Evolutionary conservation across 148 eudicot genomes (phyloP).

Genomic region (Fagopyrum esculentum): DNA sequence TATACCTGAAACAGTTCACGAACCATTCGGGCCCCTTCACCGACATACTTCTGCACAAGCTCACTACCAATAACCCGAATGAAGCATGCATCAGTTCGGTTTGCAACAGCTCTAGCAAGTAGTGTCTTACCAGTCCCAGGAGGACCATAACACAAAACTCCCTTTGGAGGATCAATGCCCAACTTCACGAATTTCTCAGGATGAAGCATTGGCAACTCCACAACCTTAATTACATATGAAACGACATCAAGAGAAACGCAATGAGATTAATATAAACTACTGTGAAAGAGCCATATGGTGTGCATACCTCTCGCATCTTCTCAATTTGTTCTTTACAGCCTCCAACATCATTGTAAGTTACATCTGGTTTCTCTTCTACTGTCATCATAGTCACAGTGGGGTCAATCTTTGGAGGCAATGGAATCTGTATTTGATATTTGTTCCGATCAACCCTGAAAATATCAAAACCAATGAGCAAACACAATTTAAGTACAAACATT

Average conservation of each 20-base stretch:
- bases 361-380: conserved; percentile 98
- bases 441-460: conserved; percentile 67
- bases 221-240: conserved; percentile 36
- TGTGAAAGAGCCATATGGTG: background rate
- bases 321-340: conserved; percentile 99
- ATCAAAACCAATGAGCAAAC: background rate
- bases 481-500: no score
- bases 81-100: conserved; percentile 96
- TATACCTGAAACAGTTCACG: conserved; percentile 95
- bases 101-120: conserved; percentile 93
- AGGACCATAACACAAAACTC: conserved; percentile 97
- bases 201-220: conserved; percentile 98
- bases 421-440: conserved; percentile 93
- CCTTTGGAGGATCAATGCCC: conserved; percentile 99
- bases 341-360: conserved; percentile 94
- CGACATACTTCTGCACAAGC: conserved; percentile 97
- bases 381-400: conserved; percentile 99
- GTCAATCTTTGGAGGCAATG: conserved; percentile 95
- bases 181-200: conserved; percentile 97
- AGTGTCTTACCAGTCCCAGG: conserved; percentile 99
- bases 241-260: no score
- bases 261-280: no score
- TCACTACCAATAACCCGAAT: conserved; percentile 98
- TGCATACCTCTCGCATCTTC: conserved; percentile 84
- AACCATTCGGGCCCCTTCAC: conserved; percentile 99